Evolutionary conservation across 2,329 filamentous ascomycete species (phyloP).

Genomic region (Neonectria sp.): DNA sequence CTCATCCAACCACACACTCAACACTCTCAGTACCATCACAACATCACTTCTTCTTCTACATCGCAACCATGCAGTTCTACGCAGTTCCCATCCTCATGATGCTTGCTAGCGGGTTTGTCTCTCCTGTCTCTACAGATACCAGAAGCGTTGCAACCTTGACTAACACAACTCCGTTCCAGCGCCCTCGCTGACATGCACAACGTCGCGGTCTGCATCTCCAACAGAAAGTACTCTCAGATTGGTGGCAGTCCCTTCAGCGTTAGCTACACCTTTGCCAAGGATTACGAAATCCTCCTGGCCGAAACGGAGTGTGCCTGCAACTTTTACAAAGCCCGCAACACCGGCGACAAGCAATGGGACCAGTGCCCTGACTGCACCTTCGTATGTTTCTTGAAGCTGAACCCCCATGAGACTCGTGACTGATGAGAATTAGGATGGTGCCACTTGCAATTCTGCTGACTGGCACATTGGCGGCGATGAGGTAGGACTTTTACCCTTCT

Average conservation of each 20-base stretch:
- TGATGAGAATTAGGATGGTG: conserved; percentile 22
- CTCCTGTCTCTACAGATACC: not conserved
- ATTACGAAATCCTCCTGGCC: not conserved
- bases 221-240: conserved; percentile 14
- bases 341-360: conserved; percentile 30
- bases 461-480: conserved; percentile 41
- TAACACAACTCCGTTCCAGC: not conserved
- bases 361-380: conserved; percentile 36
- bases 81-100: not conserved
- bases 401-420: too few relatives aligned
- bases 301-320: conserved; percentile 33
- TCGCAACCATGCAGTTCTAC: not conserved
- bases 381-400: conserved; percentile 4
- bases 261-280: not conserved
- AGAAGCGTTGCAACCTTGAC: not conserved
- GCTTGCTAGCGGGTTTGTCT: not conserved
- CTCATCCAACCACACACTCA: not conserved
- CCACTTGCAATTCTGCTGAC: conserved; percentile 17
- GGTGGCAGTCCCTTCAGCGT: conserved; percentile 12
- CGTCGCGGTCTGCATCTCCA: conserved; percentile 18
- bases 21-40: not conserved
- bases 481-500: conserved; percentile 13
- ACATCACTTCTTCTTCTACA: not conserved
- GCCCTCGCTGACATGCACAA: conserved; percentile 13
- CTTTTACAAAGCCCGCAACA: conserved; percentile 27